Conservation (phyloP, 257 asterid genomes). For the Solanum lycopersicoides region DNA sequence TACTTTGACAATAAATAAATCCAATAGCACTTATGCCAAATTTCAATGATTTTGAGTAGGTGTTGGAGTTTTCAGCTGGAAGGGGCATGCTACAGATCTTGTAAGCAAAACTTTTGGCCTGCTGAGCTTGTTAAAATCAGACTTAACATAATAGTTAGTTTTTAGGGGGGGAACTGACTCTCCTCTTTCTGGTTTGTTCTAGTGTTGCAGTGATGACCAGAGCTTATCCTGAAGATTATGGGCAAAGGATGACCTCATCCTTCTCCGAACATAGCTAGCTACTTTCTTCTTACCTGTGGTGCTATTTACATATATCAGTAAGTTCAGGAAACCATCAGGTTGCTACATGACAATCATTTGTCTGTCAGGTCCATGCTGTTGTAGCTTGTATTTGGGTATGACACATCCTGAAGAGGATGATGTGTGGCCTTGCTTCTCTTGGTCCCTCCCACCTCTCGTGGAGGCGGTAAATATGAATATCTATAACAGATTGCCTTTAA, state of each 20-base stretch:
- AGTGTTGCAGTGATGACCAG: constrained; percentile 99
- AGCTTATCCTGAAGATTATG: constrained; percentile 74
- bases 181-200: constrained; percentile 2
- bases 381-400: neutral
- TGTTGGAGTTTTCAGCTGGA: constrained; percentile 86
- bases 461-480: neutral
- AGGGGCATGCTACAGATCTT: constrained; percentile 99
- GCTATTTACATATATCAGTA: constrained; percentile 62
- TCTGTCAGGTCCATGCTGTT: neutral
- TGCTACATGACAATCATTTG: neutral
- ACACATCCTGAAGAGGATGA: neutral
- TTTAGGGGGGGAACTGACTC: neutral
- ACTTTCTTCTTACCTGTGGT: constrained; percentile 84
- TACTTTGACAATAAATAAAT: neutral
- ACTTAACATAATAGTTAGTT: neutral
- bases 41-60: constrained; percentile 40
- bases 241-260: constrained; percentile 48
- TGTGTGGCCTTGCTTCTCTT: neutral
- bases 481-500: neutral
- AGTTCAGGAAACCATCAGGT: constrained; percentile 15
- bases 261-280: constrained; percentile 81
- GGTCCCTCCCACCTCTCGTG: neutral
- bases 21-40: neutral
- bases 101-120: constrained; percentile 38
- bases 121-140: neutral